A percentile compares a stretch with the other conserved stretches of the same genome.
Conservation (phyloP, 257 asterid species). For the Lavandula angustifolia region DNA sequence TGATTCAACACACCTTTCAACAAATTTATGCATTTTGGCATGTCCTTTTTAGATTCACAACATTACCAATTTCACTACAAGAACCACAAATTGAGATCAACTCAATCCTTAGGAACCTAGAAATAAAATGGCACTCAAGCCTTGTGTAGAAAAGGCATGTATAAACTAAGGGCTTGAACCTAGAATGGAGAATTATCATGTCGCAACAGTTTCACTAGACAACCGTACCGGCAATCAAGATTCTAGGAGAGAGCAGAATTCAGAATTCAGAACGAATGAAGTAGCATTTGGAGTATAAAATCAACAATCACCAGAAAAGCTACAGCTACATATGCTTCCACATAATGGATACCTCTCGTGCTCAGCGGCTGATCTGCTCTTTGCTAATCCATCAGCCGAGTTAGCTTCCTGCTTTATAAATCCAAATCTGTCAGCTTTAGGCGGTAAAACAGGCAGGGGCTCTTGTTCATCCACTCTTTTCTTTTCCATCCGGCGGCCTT, state of each 20-base stretch:
- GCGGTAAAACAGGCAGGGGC: constrained; percentile 45
- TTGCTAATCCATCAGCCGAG: constrained; percentile 59
- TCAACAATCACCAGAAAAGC: constrained; percentile 15
- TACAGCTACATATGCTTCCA: constrained; percentile 6
- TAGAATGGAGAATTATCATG: constrained; percentile 3
- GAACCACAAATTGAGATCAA: not conserved
- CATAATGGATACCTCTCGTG: constrained; percentile 63
- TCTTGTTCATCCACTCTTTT: constrained; percentile 68
- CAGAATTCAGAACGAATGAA: not conserved
- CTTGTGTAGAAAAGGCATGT: not conserved
- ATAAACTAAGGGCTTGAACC: constrained; percentile 6
- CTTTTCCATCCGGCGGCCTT: constrained; percentile 62
- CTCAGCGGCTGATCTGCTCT: constrained; percentile 67
- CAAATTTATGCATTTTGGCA: not conserved
- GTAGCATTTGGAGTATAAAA: not conserved
- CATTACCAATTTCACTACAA: constrained; percentile 6
- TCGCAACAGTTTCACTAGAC: constrained; percentile 11
- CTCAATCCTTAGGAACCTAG: constrained; percentile 5
- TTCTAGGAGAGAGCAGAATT: not conserved
- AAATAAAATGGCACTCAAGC: not conserved
- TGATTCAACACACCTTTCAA: not conserved
- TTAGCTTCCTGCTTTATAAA: constrained; percentile 64
- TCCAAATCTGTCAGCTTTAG: constrained; percentile 75
- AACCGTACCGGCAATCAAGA: constrained; percentile 11
- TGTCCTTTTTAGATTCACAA: constrained; percentile 9